These are phyloP conservation scores for Prunus fruticosa DNA, from an alignment of 306 rosid species.

Conservation along the genomic window DNA sequence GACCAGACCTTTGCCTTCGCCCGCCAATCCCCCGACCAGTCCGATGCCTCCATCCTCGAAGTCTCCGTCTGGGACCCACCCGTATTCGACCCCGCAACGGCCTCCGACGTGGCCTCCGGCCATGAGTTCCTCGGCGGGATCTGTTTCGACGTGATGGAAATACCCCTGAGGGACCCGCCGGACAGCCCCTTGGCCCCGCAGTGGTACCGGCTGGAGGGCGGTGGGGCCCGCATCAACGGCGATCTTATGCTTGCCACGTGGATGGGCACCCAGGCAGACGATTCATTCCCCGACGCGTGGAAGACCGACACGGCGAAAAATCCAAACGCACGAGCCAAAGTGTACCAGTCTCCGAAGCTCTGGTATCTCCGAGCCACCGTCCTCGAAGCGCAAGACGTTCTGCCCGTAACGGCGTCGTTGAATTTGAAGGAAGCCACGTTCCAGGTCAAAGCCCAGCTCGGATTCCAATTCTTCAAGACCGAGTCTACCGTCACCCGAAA, in stretches of 20 bases:
- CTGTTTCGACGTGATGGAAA: conserved; percentile 73
- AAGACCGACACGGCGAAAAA: conserved; percentile 49
- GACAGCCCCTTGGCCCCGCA: conserved; percentile 90
- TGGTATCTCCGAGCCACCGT: conserved; percentile 82
- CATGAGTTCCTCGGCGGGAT: conserved; percentile 60
- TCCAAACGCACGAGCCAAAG: conserved; percentile 50
- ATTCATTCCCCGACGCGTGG: conserved; percentile 74
- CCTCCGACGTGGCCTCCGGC: conserved; percentile 30
- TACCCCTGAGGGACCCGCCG: conserved; percentile 77
- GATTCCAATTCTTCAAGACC: conserved; percentile 57
- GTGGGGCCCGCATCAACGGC: conserved; percentile 47
- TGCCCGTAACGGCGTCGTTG: conserved; percentile 20
- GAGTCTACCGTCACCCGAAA: conserved; percentile 26
- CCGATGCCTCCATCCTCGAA: conserved; percentile 50
- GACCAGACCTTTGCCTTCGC: conserved; percentile 85
- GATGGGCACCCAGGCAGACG: conserved; percentile 92
- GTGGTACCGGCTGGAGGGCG: conserved; percentile 79
- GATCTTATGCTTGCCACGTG: conserved; percentile 95
- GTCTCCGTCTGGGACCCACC: conserved; percentile 65
- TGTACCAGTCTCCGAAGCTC: conserved; percentile 80
- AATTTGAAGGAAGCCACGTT: conserved; percentile 42
- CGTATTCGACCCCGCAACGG: not conserved
- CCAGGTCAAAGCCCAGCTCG: conserved; percentile 64
- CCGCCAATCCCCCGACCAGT: conserved; percentile 57
- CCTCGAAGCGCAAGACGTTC: conserved; percentile 70